A percentile compares a stretch with the other conserved stretches of the same genome.
Conservation (phyloP, 1,284 basidiomycete genomes). For the Trichosporon asahii region DNA sequence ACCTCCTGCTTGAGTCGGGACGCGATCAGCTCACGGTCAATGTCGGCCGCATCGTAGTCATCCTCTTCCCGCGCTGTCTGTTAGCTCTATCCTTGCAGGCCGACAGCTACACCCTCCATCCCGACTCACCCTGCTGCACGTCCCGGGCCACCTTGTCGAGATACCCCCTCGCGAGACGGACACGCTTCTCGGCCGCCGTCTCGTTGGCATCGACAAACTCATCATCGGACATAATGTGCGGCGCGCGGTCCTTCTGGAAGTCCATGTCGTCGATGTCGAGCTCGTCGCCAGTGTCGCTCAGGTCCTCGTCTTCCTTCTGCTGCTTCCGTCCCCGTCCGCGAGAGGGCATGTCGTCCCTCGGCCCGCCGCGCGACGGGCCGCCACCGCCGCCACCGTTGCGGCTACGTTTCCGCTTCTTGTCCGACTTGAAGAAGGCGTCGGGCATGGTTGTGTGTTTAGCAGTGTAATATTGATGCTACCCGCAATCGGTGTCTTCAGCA, state of each 20-base stretch:
- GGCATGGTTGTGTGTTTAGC: slow-evolving; percentile 57
- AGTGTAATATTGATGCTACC: neutral
- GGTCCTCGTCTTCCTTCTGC: slow-evolving; percentile 62
- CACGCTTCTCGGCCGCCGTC: slow-evolving; percentile 89
- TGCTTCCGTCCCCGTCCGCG: slow-evolving; percentile 9
- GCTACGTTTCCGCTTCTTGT: slow-evolving; percentile 64
- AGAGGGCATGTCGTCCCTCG: neutral
- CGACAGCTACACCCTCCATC: neutral
- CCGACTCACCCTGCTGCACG: slow-evolving; percentile 61
- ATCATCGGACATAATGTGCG: slow-evolving; percentile 66
- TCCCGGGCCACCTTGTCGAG: slow-evolving; percentile 74
- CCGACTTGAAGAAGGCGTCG: slow-evolving; percentile 72
- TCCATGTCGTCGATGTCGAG: slow-evolving; percentile 72
- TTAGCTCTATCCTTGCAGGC: slow-evolving; percentile 9
- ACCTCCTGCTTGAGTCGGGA: slow-evolving; percentile 85
- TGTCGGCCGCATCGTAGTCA: slow-evolving; percentile 87
- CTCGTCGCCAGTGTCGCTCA: slow-evolving; percentile 58
- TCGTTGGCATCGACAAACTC: slow-evolving; percentile 65
- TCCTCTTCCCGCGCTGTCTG: slow-evolving; percentile 56
- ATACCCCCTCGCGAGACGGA: slow-evolving; percentile 86
- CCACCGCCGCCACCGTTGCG: slow-evolving; percentile 11
- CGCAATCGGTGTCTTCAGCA: neutral
- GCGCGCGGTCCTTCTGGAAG: slow-evolving; percentile 54
- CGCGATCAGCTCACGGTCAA: slow-evolving; percentile 87
- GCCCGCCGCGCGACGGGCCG: slow-evolving; percentile 28